A percentile compares a stretch with the other conserved stretches of the same genome.
Evolutionary conservation across 768 basidiomycete species (phyloP).

Genomic region (Hypsizygus marmoreus): DNA sequence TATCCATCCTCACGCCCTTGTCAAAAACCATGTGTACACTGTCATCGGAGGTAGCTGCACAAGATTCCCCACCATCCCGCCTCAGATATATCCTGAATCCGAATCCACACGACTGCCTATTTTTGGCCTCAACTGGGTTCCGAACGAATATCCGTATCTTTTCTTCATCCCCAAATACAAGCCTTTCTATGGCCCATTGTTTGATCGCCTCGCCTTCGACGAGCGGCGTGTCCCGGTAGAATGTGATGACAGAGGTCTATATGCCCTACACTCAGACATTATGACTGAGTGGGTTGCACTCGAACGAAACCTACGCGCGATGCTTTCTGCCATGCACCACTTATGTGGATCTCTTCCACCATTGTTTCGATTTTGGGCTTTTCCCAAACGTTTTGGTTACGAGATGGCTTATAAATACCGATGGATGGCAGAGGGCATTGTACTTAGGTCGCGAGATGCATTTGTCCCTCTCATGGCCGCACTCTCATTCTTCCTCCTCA

Average conservation of each 20-base stretch:
- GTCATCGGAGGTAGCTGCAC: too few species aligned
- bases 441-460: conserved; percentile 7
- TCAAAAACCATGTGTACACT: too few species aligned
- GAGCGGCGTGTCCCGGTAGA: not conserved
- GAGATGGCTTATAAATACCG: not conserved
- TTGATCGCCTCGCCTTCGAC: not conserved
- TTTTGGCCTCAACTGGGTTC: too few species aligned
- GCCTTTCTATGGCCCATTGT: conserved; percentile 4
- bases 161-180: not conserved
- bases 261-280: not conserved
- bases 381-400: conserved; percentile 7
- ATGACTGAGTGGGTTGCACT: conserved; percentile 1
- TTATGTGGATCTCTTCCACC: not conserved
- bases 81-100: too few species aligned
- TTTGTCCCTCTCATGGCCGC: conserved; percentile 17
- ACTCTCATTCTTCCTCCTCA: conserved; percentile 9
- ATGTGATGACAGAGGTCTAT: not conserved
- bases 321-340: conserved; percentile 6
- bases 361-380: conserved; percentile 6
- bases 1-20: too few species aligned
- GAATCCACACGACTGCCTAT: too few species aligned
- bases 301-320: conserved; percentile 5
- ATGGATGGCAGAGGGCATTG: not conserved
- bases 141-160: conserved; percentile 1
- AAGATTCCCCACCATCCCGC: too few species aligned